These are phyloP conservation scores for Davidsoniella eucalypti DNA, from an alignment of 2,329 filamentous ascomycete genomes.

Conservation along the genomic window DNA sequence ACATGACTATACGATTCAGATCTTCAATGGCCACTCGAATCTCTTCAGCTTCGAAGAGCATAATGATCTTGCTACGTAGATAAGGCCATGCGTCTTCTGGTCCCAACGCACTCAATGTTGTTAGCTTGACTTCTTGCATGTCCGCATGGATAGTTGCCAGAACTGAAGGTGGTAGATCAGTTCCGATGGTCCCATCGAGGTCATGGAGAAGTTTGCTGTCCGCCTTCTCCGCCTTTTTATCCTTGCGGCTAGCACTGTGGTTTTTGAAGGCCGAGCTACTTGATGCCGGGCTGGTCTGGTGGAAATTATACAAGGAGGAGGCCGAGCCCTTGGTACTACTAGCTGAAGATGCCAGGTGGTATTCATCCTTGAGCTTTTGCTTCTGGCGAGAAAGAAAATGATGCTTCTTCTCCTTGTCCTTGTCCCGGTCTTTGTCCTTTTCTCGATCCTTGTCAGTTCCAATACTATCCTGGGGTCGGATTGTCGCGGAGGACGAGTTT, in stretches of 20 bases:
- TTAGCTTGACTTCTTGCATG: conserved; percentile 8
- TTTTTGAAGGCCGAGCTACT: conserved; percentile 22
- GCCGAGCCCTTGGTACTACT: conserved; percentile 59
- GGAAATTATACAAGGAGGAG: conserved; percentile 62
- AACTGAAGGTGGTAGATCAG: conserved; percentile 9
- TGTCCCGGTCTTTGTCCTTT: conserved; percentile 28
- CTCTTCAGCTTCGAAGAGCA: conserved; percentile 70
- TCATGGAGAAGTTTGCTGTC: conserved; percentile 6
- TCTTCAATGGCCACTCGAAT: conserved; percentile 67
- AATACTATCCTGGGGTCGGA: conserved; percentile 43
- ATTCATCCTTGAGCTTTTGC: conserved; percentile 62
- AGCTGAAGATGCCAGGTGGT: conserved; percentile 54
- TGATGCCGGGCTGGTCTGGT: conserved; percentile 55
- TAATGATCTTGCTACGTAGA: conserved; percentile 56
- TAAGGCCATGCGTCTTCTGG: conserved; percentile 71
- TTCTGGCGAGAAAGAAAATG: conserved; percentile 68
- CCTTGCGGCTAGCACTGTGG: conserved; percentile 9
- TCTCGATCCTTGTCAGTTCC: conserved; percentile 31
- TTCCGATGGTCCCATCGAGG: not conserved
- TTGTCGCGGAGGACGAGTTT: conserved; percentile 64
- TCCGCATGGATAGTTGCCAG: conserved; percentile 8
- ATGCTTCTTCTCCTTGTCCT: conserved; percentile 63
- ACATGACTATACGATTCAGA: conserved; percentile 62
- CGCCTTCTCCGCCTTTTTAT: conserved; percentile 11
- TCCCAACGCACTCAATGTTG: conserved; percentile 16